Evolutionary conservation across 2,329 filamentous ascomycete genomes (phyloP).

Genomic region (Orbilia ellipsospora): DNA sequence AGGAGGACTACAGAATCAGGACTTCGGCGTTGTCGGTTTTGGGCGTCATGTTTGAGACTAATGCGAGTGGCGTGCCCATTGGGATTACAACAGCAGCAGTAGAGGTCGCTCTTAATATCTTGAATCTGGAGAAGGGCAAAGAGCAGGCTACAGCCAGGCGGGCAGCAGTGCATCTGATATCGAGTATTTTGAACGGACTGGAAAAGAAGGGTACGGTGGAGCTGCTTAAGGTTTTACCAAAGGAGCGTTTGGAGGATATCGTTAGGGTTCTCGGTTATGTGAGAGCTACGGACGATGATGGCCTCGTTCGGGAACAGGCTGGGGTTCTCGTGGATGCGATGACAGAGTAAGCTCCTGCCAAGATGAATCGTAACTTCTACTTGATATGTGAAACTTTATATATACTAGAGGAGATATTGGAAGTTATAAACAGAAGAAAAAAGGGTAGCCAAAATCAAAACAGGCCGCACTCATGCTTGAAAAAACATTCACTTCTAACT

Average conservation of each 20-base stretch:
- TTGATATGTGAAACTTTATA: slow-evolving; percentile 40
- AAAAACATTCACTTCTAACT: slow-evolving; percentile 42
- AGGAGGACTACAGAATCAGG: slow-evolving; percentile 77
- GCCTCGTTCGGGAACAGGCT: slow-evolving; percentile 75
- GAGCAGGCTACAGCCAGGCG: slow-evolving; percentile 74
- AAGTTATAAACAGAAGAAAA: slow-evolving; percentile 50
- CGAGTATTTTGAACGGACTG: slow-evolving; percentile 72
- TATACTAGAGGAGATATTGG: slow-evolving; percentile 54
- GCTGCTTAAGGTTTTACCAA: slow-evolving; percentile 56
- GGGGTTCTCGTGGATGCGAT: slow-evolving; percentile 71
- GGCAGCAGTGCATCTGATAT: slow-evolving; percentile 73
- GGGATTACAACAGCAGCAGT: slow-evolving; percentile 69
- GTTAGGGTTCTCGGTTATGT: slow-evolving; percentile 72
- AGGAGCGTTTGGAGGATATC: slow-evolving; percentile 67
- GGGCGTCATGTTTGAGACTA: slow-evolving; percentile 70
- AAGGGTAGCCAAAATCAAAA: slow-evolving; percentile 27
- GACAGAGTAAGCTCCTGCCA: slow-evolving; percentile 23
- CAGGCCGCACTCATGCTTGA: slow-evolving; percentile 14
- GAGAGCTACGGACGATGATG: slow-evolving; percentile 74
- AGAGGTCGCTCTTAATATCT: slow-evolving; percentile 72
- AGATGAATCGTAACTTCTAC: slow-evolving; percentile 20
- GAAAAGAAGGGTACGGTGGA: slow-evolving; percentile 66
- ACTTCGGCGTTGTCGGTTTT: slow-evolving; percentile 76
- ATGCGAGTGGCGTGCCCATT: slow-evolving; percentile 69
- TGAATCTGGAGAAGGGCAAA: slow-evolving; percentile 71